These are phyloP conservation scores for Neurospora terricola DNA, from an alignment of 495 filamentous ascomycete species.

Conservation along the genomic window DNA sequence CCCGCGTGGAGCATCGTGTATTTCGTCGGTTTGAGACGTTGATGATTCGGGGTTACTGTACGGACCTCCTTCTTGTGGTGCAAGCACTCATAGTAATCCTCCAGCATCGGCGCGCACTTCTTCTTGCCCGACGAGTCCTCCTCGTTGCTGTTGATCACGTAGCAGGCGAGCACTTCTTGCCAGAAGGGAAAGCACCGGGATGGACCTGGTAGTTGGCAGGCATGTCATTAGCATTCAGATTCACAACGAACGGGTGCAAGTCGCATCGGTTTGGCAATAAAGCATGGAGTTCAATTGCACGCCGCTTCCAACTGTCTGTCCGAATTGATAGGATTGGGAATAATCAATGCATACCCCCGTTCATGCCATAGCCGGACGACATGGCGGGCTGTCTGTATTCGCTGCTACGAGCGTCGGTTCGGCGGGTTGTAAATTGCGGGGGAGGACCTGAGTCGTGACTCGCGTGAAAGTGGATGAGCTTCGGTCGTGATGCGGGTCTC, in stretches of 20 bases:
- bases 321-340: background rate
- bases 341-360: conserved; percentile 50
- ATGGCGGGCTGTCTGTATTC: conserved; percentile 38
- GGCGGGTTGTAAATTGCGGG: background rate
- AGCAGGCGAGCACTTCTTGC: conserved; percentile 87
- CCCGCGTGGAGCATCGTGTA: conserved; percentile 1
- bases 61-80: conserved; percentile 95
- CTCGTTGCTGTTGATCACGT: conserved; percentile 68
- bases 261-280: background rate
- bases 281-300: background rate
- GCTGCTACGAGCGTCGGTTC: background rate
- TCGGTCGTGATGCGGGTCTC: background rate
- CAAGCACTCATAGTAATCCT: conserved; percentile 97
- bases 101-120: conserved; percentile 81
- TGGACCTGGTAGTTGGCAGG: conserved; percentile 45
- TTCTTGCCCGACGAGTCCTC: conserved; percentile 71
- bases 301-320: background rate
- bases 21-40: background rate
- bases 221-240: background rate
- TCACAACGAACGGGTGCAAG: background rate
- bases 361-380: conserved; percentile 74
- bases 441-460: background rate
- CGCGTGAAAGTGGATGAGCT: background rate
- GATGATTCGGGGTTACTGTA: background rate
- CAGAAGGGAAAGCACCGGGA: conserved; percentile 97